These are phyloP conservation scores for Yamagishiella unicocca DNA, from an alignment of 139 green algal species.

Conservation along the genomic window DNA sequence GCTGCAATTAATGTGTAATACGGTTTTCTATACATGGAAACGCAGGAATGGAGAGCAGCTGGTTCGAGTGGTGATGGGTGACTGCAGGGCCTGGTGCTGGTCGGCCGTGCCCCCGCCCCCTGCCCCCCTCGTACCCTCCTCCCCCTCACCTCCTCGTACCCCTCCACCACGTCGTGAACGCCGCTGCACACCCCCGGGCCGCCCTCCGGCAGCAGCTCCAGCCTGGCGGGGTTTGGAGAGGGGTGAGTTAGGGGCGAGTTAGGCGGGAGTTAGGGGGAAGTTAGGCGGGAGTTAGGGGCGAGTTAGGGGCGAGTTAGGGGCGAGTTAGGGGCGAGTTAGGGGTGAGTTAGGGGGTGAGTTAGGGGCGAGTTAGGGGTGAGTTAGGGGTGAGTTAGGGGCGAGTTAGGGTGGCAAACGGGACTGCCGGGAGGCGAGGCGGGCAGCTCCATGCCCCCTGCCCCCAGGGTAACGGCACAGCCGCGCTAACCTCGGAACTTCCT, in stretches of 20 bases:
- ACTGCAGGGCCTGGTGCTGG: no score
- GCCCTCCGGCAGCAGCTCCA: constrained; percentile 36
- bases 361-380: background rate
- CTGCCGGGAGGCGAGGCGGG: no score
- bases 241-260: background rate
- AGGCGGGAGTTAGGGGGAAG: background rate
- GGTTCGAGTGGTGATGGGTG: no score
- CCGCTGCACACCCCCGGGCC: constrained; percentile 3
- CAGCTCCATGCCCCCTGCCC: no score
- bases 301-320: background rate
- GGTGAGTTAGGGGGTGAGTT: background rate
- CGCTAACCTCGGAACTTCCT: no score
- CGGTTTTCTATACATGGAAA: no score
- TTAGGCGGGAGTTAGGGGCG: background rate
- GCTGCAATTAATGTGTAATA: no score
- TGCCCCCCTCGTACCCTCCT: no score
- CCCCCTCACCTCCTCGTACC: constrained; percentile 18
- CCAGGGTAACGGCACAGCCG: no score
- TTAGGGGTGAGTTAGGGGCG: background rate
- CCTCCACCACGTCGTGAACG: constrained; percentile 1
- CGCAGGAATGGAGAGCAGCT: no score
- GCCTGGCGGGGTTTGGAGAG: background rate
- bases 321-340: background rate
- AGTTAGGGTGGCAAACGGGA: no score
- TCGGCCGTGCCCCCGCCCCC: no score